Conservation (phyloP, 192 early-diverging fungal genomes). For the Spizellomyces punctatus region DNA sequence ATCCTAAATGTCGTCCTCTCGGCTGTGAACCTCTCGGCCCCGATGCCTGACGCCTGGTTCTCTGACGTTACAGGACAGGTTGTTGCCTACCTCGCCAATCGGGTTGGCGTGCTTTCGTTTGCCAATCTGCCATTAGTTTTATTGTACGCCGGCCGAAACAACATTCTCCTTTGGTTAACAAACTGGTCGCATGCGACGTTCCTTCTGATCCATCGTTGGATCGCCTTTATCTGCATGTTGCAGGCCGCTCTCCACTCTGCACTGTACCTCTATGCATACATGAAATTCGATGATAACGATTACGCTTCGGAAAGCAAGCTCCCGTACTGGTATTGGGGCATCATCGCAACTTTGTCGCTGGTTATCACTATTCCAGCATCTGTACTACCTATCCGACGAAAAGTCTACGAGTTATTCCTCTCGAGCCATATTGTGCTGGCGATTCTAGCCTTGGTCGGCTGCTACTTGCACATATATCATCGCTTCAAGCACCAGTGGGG, state of each 20-base stretch:
- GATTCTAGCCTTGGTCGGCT: constrained; percentile 11
- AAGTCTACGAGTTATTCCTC: constrained; percentile 12
- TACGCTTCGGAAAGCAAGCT: background rate
- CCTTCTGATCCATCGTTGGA: constrained; percentile 12
- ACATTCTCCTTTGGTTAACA: background rate
- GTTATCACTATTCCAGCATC: no score
- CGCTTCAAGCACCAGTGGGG: no score
- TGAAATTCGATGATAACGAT: no score
- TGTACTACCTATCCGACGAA: constrained; percentile 16
- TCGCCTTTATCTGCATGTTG: constrained; percentile 1
- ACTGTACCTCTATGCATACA: no score
- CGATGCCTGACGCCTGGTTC: background rate
- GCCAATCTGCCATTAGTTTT: background rate
- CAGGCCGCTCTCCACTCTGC: constrained; percentile 13
- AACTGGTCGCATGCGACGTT: constrained; percentile 6
- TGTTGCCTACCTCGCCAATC: background rate
- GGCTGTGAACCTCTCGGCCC: background rate
- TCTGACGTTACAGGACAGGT: background rate
- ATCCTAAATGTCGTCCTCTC: background rate
- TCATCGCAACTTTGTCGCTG: constrained; percentile 11
- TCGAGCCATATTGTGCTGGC: constrained; percentile 17
- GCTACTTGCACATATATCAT: constrained; percentile 15
- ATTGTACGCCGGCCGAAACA: constrained; percentile 4
- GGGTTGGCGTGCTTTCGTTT: background rate
- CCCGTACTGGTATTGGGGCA: constrained; percentile 17